Conservation (phyloP, 108 stramenopile genomes). For the Conticribra guillardii region DNA sequence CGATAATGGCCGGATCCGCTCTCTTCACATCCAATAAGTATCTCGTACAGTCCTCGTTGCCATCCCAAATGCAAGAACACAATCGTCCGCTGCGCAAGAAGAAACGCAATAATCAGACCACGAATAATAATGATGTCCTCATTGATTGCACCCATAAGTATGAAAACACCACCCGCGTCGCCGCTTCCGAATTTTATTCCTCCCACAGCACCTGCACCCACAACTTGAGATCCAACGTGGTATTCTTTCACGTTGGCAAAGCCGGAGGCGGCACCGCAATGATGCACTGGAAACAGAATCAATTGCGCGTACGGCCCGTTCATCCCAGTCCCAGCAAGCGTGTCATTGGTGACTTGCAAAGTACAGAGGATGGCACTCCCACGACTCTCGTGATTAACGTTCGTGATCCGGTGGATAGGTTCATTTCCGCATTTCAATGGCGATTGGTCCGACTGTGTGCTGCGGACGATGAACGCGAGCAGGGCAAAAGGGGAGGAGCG, state of each 20-base stretch:
- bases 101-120: too few relatives aligned
- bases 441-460: slow-evolving; percentile 11
- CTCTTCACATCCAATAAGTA: too few relatives aligned
- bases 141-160: too few relatives aligned
- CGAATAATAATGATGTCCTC: too few relatives aligned
- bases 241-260: slow-evolving; percentile 6
- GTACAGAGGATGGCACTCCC: not conserved
- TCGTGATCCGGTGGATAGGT: slow-evolving; percentile 65
- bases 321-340: slow-evolving; percentile 6
- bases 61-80: too few relatives aligned
- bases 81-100: too few relatives aligned
- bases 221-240: not conserved
- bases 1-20: too few relatives aligned
- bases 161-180: too few relatives aligned
- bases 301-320: not conserved
- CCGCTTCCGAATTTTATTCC: not conserved
- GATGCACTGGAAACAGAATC: not conserved
- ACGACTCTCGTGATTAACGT: slow-evolving; percentile 47
- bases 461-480: slow-evolving; percentile 14
- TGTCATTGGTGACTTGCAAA: slow-evolving; percentile 7
- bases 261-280: slow-evolving; percentile 25
- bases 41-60: too few relatives aligned
- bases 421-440: slow-evolving; percentile 55
- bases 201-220: not conserved
- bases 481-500: not conserved